Evolutionary conservation across 2,329 filamentous ascomycete genomes (phyloP), one percentile per base, ranked within the genome.

Genomic region (Aureobasidium sp.): DNA sequence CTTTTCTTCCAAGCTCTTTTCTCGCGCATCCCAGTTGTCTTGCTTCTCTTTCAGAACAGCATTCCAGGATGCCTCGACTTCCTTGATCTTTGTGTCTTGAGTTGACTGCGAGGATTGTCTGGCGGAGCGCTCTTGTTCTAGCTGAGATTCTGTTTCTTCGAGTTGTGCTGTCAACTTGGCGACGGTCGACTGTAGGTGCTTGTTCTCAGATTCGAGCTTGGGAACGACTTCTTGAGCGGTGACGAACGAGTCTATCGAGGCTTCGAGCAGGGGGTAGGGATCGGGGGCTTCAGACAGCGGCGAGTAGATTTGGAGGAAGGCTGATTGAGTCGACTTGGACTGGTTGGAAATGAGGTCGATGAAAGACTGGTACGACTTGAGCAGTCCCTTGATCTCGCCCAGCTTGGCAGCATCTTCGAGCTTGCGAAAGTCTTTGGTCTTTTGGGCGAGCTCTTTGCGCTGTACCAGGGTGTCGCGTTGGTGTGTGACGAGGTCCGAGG

Each of bases 361-460:
- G 72, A 97, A 99, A 58, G 88, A 89, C 77, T 99, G 94, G 79
- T 99, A 99, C 55, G 92, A 91, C 93, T 74, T 71, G 63, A 99
- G 77, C 56, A 99, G 78, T 42, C 85, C 85, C 77, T 97, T 99
- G 78, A 96, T 86, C 74, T 99, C 94, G 5, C 81, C 80, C 60
- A 99, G 78, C 75, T 97, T 99, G 62, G 84, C 85, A 12, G 88
- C 79, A 79, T 99, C 91, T 69, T 97, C 93, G 12, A 96, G 82
- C 74, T 97, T 97, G 64, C 92, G 83, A 69, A 97, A 99, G 70
- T 97, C 93, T 71, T 99, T 99, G 0, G 94, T 99, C 81, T 97
- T 97, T 72, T 97, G 92, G n/a, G 95, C 94, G 23, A 99, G 80
- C 64, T 99, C 95, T 73, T 99, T 99, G 59, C 94, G 84, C 74